Evolutionary conservation across 495 filamentous ascomycete species (phyloP), one percentile per base, ranked within the genome.

Genomic region (Apiosordaria backusii): DNA sequence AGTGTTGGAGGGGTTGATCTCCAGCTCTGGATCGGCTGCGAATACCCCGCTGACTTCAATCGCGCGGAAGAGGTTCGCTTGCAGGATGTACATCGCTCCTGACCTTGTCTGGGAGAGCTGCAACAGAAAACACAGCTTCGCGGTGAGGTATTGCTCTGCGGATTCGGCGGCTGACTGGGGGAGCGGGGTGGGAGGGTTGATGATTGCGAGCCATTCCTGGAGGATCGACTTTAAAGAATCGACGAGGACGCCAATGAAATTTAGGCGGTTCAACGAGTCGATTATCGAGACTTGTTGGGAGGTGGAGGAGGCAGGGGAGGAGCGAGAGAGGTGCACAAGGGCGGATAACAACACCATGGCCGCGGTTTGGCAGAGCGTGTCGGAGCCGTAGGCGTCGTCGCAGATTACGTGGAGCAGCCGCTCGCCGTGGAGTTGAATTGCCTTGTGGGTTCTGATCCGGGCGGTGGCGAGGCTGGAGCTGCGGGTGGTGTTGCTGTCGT

Each of bases 321-420:
- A 45, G 64, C 87, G 89, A 27, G 94, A 76, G 16, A 85, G 81
- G 50, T 88, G 85, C 4, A 97, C 80, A 19, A 92, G 79, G 23
- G 89, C 88, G 26, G 92, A 79, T 23, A 97, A 79, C 25, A 88
- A 74, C 26, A 97, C 83, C 40, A 97, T 81, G 35, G 95, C 91
- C 4, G 93, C 87, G 18, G 93, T 88, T 64, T 93, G 89, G 72
- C 91, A 95, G 23, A 82, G 83, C 22, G 89, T 86, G 74, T 93
- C 89, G 19, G 92, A 92, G 66, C 87, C 87, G 75, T 93, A 92
- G 61, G 92, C 95, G 81, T 99, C 95, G 75, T 98, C 94, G 74
- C 92, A 97, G 65, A 97, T 83, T 16, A 91, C 86, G 72, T 95
- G 91, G 59, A 98, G 83, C 7, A 97, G 80, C 63, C 87, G 84